Conservation (phyloP, 768 basidiomycete genomes). For the Peribolospora kevripleyi region DNA sequence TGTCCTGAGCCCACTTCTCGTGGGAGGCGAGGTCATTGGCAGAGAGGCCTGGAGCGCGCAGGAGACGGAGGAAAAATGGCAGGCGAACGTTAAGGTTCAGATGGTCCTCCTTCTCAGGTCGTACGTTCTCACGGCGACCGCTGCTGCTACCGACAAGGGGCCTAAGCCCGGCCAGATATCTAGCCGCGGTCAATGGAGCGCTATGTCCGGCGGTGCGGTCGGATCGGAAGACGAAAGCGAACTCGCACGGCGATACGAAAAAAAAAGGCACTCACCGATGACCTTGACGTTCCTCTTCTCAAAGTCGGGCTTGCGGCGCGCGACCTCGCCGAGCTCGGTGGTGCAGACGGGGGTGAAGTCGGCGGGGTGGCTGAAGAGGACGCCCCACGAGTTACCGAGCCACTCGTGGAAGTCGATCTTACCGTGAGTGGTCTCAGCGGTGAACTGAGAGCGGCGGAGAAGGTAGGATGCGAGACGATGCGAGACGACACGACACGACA, state of each 20-base stretch:
- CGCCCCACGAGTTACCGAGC: conserved; percentile 68
- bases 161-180: too few species aligned
- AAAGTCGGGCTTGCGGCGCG: conserved; percentile 66
- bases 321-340: conserved; percentile 89
- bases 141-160: too few species aligned
- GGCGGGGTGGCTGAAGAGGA: conserved; percentile 79
- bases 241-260: neutral
- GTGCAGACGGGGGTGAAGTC: conserved; percentile 37
- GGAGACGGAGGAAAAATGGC: neutral
- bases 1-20: conserved; percentile 39
- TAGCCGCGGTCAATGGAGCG: too few species aligned
- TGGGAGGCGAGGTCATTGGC: conserved; percentile 74
- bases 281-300: conserved; percentile 69
- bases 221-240: conserved; percentile 3
- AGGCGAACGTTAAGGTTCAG: conserved; percentile 13
- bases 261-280: conserved; percentile 25
- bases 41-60: conserved; percentile 30
- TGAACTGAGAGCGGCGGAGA: conserved; percentile 7
- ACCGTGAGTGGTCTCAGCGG: conserved; percentile 68
- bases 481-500: neutral
- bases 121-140: too few species aligned
- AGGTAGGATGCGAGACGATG: neutral
- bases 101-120: neutral
- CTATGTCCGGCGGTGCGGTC: too few species aligned
- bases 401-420: conserved; percentile 65